A percentile compares a stretch with the other conserved stretches of the same genome.
Evolutionary conservation across 2,329 filamentous ascomycete genomes (phyloP).

Genomic region (Venturia pyrina): DNA sequence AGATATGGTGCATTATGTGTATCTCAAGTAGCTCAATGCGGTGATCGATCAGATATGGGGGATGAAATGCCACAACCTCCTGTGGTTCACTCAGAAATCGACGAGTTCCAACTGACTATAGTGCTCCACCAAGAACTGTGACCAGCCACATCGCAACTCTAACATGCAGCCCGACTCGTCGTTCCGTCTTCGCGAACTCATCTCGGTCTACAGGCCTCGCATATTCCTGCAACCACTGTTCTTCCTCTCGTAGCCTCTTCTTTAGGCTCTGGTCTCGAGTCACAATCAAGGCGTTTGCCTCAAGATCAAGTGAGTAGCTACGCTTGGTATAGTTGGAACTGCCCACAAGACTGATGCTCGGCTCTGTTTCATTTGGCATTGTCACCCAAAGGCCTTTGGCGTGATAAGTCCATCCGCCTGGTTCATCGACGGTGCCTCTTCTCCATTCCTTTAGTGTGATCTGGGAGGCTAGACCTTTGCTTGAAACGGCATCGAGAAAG

Average conservation of each 20-base stretch:
- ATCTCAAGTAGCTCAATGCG: background rate
- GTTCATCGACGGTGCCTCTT: constrained; percentile 66
- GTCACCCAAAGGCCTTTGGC: constrained; percentile 93
- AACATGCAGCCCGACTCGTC: constrained; percentile 77
- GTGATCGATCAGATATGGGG: background rate
- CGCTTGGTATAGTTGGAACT: constrained; percentile 94
- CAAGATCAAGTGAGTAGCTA: constrained; percentile 84
- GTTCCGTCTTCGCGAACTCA: constrained; percentile 71
- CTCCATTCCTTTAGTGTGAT: constrained; percentile 83
- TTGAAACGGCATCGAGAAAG: constrained; percentile 58
- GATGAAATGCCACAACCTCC: background rate
- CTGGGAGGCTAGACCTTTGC: constrained; percentile 42
- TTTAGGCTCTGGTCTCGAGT: constrained; percentile 67
- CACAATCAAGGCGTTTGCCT: constrained; percentile 78
- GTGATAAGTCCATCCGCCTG: constrained; percentile 92
- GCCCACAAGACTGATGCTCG: constrained; percentile 73
- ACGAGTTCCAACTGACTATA: constrained; percentile 40
- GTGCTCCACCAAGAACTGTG: constrained; percentile 70
- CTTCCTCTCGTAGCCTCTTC: constrained; percentile 64
- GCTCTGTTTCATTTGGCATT: constrained; percentile 43
- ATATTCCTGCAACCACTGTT: constrained; percentile 68
- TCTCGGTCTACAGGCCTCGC: constrained; percentile 59
- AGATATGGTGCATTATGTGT: background rate
- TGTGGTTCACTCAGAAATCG: background rate
- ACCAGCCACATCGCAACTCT: constrained; percentile 92